Evolutionary conservation across 257 asterid species (phyloP).

Genomic region (Oldenlandia corymbosa): DNA sequence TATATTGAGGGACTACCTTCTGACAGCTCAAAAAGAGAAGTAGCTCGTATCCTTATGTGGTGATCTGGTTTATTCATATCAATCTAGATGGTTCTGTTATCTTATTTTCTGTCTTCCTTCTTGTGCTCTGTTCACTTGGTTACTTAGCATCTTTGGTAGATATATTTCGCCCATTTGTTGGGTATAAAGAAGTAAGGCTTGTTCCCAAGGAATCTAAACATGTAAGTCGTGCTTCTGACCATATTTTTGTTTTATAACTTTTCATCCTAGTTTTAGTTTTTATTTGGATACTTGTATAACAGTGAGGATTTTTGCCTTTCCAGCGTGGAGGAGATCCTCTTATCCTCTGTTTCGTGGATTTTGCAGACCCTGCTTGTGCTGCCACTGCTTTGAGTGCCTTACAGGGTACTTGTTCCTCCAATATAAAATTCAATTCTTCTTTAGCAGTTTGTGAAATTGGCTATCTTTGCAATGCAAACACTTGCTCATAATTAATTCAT

Average conservation of each 20-base stretch:
- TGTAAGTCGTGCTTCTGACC: slow-evolving; percentile 24
- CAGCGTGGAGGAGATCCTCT: slow-evolving; percentile 56
- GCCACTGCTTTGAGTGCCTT: slow-evolving; percentile 54
- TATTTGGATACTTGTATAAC: neutral
- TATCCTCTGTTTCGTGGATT: slow-evolving; percentile 53
- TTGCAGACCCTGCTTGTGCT: slow-evolving; percentile 49
- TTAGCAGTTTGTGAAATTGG: neutral
- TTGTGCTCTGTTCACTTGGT: neutral
- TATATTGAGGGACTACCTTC: slow-evolving; percentile 58
- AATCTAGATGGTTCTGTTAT: neutral
- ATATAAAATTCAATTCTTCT: neutral
- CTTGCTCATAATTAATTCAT: neutral
- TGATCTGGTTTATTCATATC: neutral
- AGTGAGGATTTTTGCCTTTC: slow-evolving; percentile 12
- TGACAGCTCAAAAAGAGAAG: slow-evolving; percentile 45
- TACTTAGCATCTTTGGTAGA: slow-evolving; percentile 33
- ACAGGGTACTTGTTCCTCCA: slow-evolving; percentile 36
- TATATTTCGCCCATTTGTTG: slow-evolving; percentile 55
- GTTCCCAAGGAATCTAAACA: slow-evolving; percentile 49
- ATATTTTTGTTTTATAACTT: neutral
- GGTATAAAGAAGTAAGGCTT: slow-evolving; percentile 57
- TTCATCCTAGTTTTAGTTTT: slow-evolving; percentile 1
- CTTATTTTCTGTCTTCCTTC: neutral
- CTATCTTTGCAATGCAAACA: neutral
- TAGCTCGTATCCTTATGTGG: slow-evolving; percentile 53